These are phyloP conservation scores for Alternaria triticimaculans DNA, from an alignment of 2,329 filamentous ascomycete species.

Conservation along the genomic window DNA sequence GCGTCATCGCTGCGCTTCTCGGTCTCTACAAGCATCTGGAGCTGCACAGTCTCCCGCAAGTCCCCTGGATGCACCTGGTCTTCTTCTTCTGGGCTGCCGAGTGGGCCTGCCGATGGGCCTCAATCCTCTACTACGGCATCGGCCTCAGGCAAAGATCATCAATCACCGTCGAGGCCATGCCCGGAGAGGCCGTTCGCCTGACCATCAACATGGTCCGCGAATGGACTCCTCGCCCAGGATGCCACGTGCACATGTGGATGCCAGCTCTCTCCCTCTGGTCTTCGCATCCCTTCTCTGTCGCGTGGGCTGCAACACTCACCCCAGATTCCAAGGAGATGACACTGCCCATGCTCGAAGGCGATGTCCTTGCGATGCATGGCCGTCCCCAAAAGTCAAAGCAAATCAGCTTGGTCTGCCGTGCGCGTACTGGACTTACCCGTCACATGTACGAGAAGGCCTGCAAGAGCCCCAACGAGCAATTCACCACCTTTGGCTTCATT, in stretches of 20 bases:
- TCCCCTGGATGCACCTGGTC: conserved; percentile 76
- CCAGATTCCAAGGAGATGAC: conserved; percentile 44
- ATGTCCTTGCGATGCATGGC: conserved; percentile 26
- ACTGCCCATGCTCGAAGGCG: conserved; percentile 42
- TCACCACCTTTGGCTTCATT: conserved; percentile 70
- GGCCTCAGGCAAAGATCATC: conserved; percentile 58
- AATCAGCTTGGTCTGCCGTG: conserved; percentile 76
- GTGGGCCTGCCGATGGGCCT: conserved; percentile 55
- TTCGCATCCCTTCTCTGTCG: conserved; percentile 59
- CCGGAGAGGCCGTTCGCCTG: conserved; percentile 65
- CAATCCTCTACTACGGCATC: conserved; percentile 62
- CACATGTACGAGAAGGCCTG: conserved; percentile 72
- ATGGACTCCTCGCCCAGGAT: conserved; percentile 61
- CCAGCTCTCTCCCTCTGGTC: conserved; percentile 54
- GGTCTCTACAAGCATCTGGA: conserved; percentile 81
- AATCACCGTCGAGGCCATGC: conserved; percentile 65
- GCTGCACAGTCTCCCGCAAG: conserved; percentile 70
- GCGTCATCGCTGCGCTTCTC: conserved; percentile 71
- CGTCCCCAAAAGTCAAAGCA: conserved; percentile 45
- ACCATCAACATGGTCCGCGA: conserved; percentile 65
- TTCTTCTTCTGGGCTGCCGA: conserved; percentile 81
- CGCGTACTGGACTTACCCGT: conserved; percentile 75
- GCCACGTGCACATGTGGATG: conserved; percentile 67
- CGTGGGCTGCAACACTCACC: conserved; percentile 52
- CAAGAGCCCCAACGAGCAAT: conserved; percentile 63